Conservation (phyloP, 257 asterid genomes). For the Penstemon davidsonii region DNA sequence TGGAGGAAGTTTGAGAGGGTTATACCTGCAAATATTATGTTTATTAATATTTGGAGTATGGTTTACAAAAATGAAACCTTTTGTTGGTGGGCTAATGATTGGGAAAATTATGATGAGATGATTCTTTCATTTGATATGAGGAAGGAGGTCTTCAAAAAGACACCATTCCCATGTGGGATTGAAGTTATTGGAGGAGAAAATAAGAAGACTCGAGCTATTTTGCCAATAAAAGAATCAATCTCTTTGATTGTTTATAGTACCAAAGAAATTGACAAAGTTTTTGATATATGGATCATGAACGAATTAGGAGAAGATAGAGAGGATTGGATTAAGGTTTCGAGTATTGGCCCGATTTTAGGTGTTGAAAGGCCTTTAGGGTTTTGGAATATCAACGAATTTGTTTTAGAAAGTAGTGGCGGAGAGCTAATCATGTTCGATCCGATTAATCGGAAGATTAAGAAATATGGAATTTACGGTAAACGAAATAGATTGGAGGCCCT, state of each 20-base stretch:
- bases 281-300: slow-evolving; percentile 48
- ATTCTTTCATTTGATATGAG: slow-evolving; percentile 47
- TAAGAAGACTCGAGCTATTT: slow-evolving; percentile 48
- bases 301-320: slow-evolving; percentile 26
- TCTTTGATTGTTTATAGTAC: slow-evolving; percentile 48
- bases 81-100: slow-evolving; percentile 74
- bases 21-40: slow-evolving; percentile 52
- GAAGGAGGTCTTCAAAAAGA: slow-evolving; percentile 39
- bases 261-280: slow-evolving; percentile 36
- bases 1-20: slow-evolving; percentile 42
- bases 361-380: slow-evolving; percentile 62
- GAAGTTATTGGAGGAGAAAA: slow-evolving; percentile 43
- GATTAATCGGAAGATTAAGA: slow-evolving; percentile 23
- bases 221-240: slow-evolving; percentile 40
- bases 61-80: slow-evolving; percentile 44
- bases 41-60: slow-evolving; percentile 54
- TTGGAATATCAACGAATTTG: slow-evolving; percentile 37
- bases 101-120: slow-evolving; percentile 32
- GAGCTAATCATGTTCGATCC: slow-evolving; percentile 43
- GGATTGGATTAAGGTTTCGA: slow-evolving; percentile 40
- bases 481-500: slow-evolving; percentile 55
- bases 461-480: slow-evolving; percentile 50
- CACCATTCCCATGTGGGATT: slow-evolving; percentile 41
- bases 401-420: slow-evolving; percentile 41
- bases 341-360: slow-evolving; percentile 47